These are phyloP conservation scores for Pythium rishiriense DNA, from an alignment of 352 stramenopile genomes.

Conservation along the genomic window DNA sequence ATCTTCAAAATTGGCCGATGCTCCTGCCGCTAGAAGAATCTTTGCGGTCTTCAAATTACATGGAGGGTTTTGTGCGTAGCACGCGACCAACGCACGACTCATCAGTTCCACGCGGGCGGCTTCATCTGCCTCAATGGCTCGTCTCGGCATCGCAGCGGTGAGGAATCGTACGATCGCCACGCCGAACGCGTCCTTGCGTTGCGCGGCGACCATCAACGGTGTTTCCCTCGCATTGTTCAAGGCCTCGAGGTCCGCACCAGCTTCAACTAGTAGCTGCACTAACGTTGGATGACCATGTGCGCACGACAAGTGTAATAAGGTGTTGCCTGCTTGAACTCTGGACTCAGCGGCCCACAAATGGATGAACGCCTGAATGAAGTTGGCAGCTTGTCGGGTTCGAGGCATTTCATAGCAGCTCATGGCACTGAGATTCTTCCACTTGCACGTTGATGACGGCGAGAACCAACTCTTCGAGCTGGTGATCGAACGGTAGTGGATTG, in stretches of 20 bases:
- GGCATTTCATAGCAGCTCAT: slow-evolving; percentile 53
- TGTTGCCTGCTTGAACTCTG: slow-evolving; percentile 26
- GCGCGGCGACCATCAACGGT: slow-evolving; percentile 40
- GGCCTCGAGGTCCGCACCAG: slow-evolving; percentile 34
- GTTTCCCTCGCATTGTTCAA: slow-evolving; percentile 35
- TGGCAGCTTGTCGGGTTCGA: slow-evolving; percentile 30
- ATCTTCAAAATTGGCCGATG: slow-evolving; percentile 30
- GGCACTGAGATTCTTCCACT: slow-evolving; percentile 53
- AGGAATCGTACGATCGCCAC: slow-evolving; percentile 36
- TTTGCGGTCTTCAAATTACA: slow-evolving; percentile 48
- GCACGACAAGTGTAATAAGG: slow-evolving; percentile 48
- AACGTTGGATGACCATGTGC: slow-evolving; percentile 35
- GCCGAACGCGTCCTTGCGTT: slow-evolving; percentile 42
- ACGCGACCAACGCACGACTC: slow-evolving; percentile 40
- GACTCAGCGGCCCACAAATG: slow-evolving; percentile 35
- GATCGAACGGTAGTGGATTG: slow-evolving; percentile 30
- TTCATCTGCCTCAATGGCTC: slow-evolving; percentile 2
- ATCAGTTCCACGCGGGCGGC: neutral
- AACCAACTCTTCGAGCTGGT: slow-evolving; percentile 28
- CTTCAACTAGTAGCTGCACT: slow-evolving; percentile 39
- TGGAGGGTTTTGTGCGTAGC: slow-evolving; percentile 35
- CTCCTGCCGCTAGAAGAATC: slow-evolving; percentile 39
- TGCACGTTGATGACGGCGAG: slow-evolving; percentile 32
- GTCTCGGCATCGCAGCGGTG: slow-evolving; percentile 13
- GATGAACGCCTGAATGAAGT: slow-evolving; percentile 57